A percentile compares a stretch with the other conserved stretches of the same genome.
phyloP scores from a whole-genome alignment of 2,329 filamentous ascomycete genomes.

The Epichloe amarillans region DNA sequence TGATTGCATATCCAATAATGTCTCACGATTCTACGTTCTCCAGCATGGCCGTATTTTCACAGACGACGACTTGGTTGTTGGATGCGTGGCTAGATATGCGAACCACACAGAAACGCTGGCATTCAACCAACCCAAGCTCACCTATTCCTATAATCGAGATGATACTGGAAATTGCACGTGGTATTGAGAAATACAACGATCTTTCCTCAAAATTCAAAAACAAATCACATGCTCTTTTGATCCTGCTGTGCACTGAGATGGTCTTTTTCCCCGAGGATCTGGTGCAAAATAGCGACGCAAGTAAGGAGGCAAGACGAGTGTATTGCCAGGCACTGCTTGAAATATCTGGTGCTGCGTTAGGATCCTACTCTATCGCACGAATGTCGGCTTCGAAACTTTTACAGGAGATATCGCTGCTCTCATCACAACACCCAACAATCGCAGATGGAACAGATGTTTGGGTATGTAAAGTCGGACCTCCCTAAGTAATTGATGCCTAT shows the following conservation, averaged over 20 bases:
- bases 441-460: constrained; percentile 26
- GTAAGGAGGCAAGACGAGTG: constrained; percentile 17
- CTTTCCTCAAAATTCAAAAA: constrained; percentile 13
- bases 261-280: constrained; percentile 21
- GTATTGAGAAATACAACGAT: constrained; percentile 8
- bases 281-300: constrained; percentile 14
- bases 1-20: constrained; percentile 28
- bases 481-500: neutral
- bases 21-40: constrained; percentile 20
- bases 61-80: constrained; percentile 34
- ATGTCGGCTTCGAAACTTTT: constrained; percentile 30
- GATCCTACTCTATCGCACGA: constrained; percentile 21
- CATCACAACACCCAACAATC: constrained; percentile 17
- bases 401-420: constrained; percentile 25
- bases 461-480: constrained; percentile 16
- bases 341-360: constrained; percentile 23
- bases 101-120: constrained; percentile 25
- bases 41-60: constrained; percentile 22
- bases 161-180: constrained; percentile 21
- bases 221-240: constrained; percentile 26
- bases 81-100: constrained; percentile 33
- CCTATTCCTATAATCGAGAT: constrained; percentile 24
- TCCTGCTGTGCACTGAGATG: constrained; percentile 29
- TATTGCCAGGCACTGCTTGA: constrained; percentile 26
- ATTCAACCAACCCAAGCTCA: constrained; percentile 15